Conservation (phyloP, 2,329 filamentous ascomycete genomes). For the Elsinoe fawcettii region DNA sequence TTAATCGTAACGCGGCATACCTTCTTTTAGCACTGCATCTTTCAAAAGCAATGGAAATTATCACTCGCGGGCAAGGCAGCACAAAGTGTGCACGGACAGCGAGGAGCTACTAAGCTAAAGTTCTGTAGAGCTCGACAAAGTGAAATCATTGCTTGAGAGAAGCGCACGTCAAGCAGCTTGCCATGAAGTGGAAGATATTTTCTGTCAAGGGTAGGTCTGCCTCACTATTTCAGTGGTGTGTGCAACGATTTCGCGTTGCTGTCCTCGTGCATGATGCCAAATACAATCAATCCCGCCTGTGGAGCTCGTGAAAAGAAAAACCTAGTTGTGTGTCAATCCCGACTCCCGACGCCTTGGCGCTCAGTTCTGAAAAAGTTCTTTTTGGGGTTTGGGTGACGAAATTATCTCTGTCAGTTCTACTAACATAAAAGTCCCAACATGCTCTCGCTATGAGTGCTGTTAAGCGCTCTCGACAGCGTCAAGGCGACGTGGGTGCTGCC, state of each 20-base stretch:
- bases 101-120: no score
- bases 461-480: conserved; percentile 27
- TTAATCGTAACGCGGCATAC: no score
- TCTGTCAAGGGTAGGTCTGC: no score
- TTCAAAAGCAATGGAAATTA: no score
- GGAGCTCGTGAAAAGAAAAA: background rate
- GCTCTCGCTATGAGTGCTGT: conserved; percentile 29
- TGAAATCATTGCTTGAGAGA: no score
- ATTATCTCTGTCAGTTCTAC: background rate
- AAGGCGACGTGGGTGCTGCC: conserved; percentile 23
- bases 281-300: background rate
- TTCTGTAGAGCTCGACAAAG: no score
- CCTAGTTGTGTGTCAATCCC: background rate
- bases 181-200: no score
- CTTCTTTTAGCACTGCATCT: no score
- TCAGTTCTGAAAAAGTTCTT: background rate
- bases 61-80: background rate
- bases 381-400: background rate
- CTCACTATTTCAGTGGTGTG: no score
- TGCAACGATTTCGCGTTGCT: no score
- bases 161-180: no score
- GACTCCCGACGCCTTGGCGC: background rate
- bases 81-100: background rate
- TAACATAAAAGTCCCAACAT: conserved; percentile 12
- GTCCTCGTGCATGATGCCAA: background rate